Percentiles rank a stretch among this genome's conserved stretches.
phyloP scores from a whole-genome alignment of 2,329 filamentous ascomycete genomes.

The Aspergillus neoniger region DNA sequence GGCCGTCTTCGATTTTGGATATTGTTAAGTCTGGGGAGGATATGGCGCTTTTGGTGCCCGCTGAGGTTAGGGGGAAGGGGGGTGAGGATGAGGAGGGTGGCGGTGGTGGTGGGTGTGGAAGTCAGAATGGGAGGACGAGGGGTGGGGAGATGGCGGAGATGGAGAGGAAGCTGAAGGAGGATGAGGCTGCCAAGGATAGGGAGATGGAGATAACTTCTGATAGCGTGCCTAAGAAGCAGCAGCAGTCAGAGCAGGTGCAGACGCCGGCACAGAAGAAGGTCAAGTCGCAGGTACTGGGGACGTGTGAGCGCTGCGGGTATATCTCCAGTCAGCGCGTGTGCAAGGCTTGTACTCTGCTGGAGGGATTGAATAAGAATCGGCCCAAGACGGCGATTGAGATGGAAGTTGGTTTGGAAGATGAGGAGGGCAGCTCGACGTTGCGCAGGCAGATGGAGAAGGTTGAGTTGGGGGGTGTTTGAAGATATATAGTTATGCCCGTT shows the following conservation, averaged over 20 bases:
- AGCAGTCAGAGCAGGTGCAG: constrained; percentile 28
- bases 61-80: constrained; percentile 44
- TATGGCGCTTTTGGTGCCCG: constrained; percentile 84
- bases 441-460: constrained; percentile 54
- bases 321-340: constrained; percentile 92
- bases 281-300: constrained; percentile 61
- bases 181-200: constrained; percentile 60
- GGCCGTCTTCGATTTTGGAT: constrained; percentile 91
- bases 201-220: constrained; percentile 66
- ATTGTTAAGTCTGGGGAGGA: constrained; percentile 94
- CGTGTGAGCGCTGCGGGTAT: constrained; percentile 87
- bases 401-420: constrained; percentile 49
- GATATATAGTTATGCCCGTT: too few relatives aligned
- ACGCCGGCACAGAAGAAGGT: constrained; percentile 49
- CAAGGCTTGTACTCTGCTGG: constrained; percentile 87
- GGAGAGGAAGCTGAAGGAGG: constrained; percentile 70
- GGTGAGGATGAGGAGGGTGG: constrained; percentile 54
- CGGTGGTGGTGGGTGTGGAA: constrained; percentile 79
- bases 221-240: constrained; percentile 19
- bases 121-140: constrained; percentile 63
- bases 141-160: constrained; percentile 80
- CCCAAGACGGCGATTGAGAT: constrained; percentile 52
- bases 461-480: constrained; percentile 38
- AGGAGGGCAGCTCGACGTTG: constrained; percentile 55
- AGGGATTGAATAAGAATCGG: constrained; percentile 78